phyloP scores from a whole-genome alignment of 2,329 filamentous ascomycete genomes.

The Albifimbria verrucaria region DNA sequence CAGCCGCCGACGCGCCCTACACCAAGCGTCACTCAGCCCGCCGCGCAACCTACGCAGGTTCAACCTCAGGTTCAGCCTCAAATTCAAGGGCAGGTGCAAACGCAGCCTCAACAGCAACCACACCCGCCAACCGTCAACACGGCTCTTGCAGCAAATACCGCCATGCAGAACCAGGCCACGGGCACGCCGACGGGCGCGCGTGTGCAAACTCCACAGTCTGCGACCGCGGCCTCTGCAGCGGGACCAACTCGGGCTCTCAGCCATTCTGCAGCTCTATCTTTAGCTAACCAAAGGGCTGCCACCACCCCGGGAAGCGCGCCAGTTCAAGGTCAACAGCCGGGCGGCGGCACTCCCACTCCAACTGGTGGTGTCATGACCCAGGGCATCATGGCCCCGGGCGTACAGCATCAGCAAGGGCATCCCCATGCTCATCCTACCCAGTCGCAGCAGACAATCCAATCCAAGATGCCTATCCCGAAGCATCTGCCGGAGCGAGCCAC shows the following conservation, averaged over 20 bases:
- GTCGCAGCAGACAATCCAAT: conserved; percentile 38
- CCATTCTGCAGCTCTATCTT: conserved; percentile 47
- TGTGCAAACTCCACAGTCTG: conserved; percentile 47
- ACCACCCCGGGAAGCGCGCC: conserved; percentile 29
- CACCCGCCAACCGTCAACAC: conserved; percentile 47
- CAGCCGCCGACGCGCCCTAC: conserved; percentile 25
- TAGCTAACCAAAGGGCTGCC: conserved; percentile 41
- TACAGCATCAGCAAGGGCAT: conserved; percentile 36
- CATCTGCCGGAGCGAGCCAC: conserved; percentile 66
- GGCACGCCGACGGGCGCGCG: conserved; percentile 48
- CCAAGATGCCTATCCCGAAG: conserved; percentile 81
- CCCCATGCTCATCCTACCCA: conserved; percentile 48
- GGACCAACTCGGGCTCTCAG: conserved; percentile 40
- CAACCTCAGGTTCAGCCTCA: conserved; percentile 15
- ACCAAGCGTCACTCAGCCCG: conserved; percentile 16
- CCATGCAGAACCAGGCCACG: conserved; percentile 31
- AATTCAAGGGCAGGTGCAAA: conserved; percentile 20
- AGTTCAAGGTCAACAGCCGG: conserved; percentile 26
- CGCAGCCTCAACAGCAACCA: conserved; percentile 29
- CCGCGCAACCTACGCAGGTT: conserved; percentile 8
- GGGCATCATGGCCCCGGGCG: conserved; percentile 27
- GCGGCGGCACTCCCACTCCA: conserved; percentile 25
- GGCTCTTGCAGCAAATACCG: conserved; percentile 31
- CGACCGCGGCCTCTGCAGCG: conserved; percentile 33
- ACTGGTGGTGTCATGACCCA: conserved; percentile 25